Evolutionary conservation across 768 basidiomycete genomes (phyloP).

Genomic region (Lactarius tabidus): DNA sequence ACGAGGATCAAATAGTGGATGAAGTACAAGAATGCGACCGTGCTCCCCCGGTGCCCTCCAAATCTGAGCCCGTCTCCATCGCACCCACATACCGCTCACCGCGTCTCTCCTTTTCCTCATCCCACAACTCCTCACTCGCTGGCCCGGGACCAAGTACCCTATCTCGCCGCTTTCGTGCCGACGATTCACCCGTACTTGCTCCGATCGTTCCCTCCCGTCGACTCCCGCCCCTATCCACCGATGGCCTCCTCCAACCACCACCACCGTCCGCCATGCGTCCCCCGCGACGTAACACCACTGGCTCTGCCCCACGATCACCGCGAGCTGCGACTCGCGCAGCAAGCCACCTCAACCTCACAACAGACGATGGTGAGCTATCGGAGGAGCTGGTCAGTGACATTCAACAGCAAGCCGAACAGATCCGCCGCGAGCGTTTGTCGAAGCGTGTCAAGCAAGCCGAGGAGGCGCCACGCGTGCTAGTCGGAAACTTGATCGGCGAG

Average conservation of each 20-base stretch:
- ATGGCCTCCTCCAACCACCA: conserved; percentile 53
- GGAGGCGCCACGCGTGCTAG: conserved; percentile 41
- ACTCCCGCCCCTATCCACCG: conserved; percentile 35
- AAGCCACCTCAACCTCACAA: conserved; percentile 35
- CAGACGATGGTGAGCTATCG: conserved; percentile 40
- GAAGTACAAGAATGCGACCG: not conserved
- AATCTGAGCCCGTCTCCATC: conserved; percentile 10
- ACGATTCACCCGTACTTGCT: conserved; percentile 28
- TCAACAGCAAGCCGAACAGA: conserved; percentile 82
- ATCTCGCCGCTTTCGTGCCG: conserved; percentile 20
- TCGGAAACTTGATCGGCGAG: conserved; percentile 97
- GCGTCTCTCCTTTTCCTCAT: conserved; percentile 18
- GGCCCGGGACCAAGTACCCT: conserved; percentile 24
- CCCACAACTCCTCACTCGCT: conserved; percentile 16
- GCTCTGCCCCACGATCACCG: conserved; percentile 37
- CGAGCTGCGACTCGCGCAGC: conserved; percentile 13
- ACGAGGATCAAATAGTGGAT: no score
- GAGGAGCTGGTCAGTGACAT: conserved; percentile 75
- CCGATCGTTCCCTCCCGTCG: conserved; percentile 25
- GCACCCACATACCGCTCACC: conserved; percentile 3
- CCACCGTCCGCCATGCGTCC: conserved; percentile 36
- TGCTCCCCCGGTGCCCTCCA: not conserved
- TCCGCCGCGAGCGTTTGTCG: conserved; percentile 69
- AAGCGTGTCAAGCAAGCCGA: conserved; percentile 66
- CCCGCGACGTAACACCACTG: conserved; percentile 67